Evolutionary conservation across 2,329 filamentous ascomycete genomes (phyloP), one percentile per base, ranked within the genome.

Genomic region (Penicillium sp.): DNA sequence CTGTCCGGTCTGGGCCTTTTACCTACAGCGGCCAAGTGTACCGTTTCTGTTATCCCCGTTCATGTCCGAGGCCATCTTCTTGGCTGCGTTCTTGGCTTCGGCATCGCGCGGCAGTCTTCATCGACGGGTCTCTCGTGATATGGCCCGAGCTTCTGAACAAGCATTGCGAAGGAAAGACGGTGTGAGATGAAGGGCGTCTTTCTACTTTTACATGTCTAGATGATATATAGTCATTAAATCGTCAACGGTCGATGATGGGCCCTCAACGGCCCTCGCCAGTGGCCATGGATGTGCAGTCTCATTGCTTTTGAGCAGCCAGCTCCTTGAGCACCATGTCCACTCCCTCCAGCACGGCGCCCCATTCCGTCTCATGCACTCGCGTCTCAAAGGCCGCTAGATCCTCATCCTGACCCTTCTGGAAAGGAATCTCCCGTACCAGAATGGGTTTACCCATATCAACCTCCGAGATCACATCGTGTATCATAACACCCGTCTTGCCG

Each of bases 381-480:
- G 81, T 74, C 70, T 89, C 80, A 25, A 95, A 76, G 43, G 80
- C 78, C 29, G 82, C 78, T 48, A 92, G 62, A 23, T 75, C 77
- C 62, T 89, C 84, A 31, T 81, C 83, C 42, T 80, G 76, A 0
- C 72, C 75, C 51, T 79, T 78, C 57, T 80, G 82, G 52, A 80
- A 72, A 48, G 82, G 77, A 23, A 95, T 81, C 70, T 91, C 85
- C 56, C 78, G 70, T 1, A 84, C 79, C 53, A 91, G 63, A 59
- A 95, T 86, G 8, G 88, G 84, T 55, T 80, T 76, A 2, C 90
- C 90, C 63, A 86, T 80, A 72, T 95, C 90, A 47, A 95, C 89
- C 67, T 92, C 82, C 7, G 74, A 76, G 54, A 88, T 84, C 41
- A 95, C 89, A 70, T 91, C 86, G 72, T 95, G 90, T 13, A 89